Base-by-base conservation (phyloP, 2,329 filamentous ascomycete species). In the Nigrograna mackinnonii region DNA sequence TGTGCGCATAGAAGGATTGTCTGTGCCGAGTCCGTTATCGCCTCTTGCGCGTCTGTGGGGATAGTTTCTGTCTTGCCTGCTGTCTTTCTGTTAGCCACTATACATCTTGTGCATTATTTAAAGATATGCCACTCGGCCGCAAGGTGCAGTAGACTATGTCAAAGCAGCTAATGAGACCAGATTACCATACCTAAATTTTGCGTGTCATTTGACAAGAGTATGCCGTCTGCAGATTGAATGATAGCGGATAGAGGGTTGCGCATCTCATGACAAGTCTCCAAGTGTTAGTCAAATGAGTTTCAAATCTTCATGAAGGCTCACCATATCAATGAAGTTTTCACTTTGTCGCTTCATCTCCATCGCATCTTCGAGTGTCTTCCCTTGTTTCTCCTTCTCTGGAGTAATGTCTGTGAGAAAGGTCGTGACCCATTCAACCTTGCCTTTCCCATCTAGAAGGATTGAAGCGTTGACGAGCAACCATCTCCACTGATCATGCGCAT, bases 261-360 rank as follows among this genome's bases (percentile, higher is more conserved):
- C 50, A 62, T 59, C 43, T 61, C 58, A 35, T 62, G 57, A 6
- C 46, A 57, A 0, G 52, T 59, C 37, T 37, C 20, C 18, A n/a
- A n/a, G n/a, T n/a, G n/a, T n/a, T n/a, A n/a, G n/a, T n/a, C n/a
- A n/a, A n/a, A n/a, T n/a, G n/a, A n/a, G n/a, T n/a, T n/a, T n/a
- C n/a, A n/a, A n/a, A n/a, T n/a, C n/a, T n/a, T n/a, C n/a, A n/a
- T n/a, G n/a, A n/a, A n/a, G n/a, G 4, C 60, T 67, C 2, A 61
- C 58, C 4, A 67, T 63, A 22, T 70, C 66, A 39, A 70, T 70
- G 41, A 70, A 70, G 7, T 60, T 62, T 36, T 69, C 66, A 35
- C 69, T 67, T 28, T 69, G 63, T 14, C 64, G 50, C 39, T 70
- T 70, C 1, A 64, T 58, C 42, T 71, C 66, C 30, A 64, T 53